Percentiles rank a stretch among this genome's conserved stretches.
phyloP scores from a whole-genome alignment of 169 alveolate genomes.

The Plasmodium berghei region DNA sequence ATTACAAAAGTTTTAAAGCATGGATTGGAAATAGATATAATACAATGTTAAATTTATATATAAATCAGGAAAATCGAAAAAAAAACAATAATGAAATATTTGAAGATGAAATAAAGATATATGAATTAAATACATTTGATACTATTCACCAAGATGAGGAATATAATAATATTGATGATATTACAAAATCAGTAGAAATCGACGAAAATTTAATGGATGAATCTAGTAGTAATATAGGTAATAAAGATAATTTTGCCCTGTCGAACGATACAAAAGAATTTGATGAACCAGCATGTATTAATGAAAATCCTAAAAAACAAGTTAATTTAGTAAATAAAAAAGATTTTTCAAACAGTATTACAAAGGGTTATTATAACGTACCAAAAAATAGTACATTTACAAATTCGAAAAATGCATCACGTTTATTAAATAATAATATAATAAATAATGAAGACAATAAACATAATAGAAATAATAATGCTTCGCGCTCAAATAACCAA shows the following conservation, averaged over 20 bases:
- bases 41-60: slow-evolving; percentile 18
- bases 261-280: not conserved
- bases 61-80: slow-evolving; percentile 46
- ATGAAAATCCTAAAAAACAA: not conserved
- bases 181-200: slow-evolving; percentile 20
- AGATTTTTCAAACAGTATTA: not conserved
- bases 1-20: slow-evolving; percentile 13
- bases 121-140: slow-evolving; percentile 10
- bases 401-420: slow-evolving; percentile 9
- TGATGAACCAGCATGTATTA: not conserved
- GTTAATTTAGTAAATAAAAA: slow-evolving; percentile 4
- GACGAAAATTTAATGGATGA: not conserved
- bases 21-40: slow-evolving; percentile 54
- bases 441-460: slow-evolving; percentile 30
- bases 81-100: slow-evolving; percentile 41
- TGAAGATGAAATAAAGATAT: slow-evolving; percentile 55
- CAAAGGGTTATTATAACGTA: slow-evolving; percentile 4
- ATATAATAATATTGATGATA: slow-evolving; percentile 1
- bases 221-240: not conserved
- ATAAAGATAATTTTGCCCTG: slow-evolving; percentile 4
- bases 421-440: not conserved
- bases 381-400: slow-evolving; percentile 12
- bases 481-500: slow-evolving; percentile 33
- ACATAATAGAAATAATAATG: slow-evolving; percentile 14
- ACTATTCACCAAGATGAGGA: slow-evolving; percentile 8